Percentiles rank a stretch among this genome's conserved stretches.
Conservation (phyloP, 2,329 filamentous ascomycete genomes). For the Fusarium nurragi region DNA sequence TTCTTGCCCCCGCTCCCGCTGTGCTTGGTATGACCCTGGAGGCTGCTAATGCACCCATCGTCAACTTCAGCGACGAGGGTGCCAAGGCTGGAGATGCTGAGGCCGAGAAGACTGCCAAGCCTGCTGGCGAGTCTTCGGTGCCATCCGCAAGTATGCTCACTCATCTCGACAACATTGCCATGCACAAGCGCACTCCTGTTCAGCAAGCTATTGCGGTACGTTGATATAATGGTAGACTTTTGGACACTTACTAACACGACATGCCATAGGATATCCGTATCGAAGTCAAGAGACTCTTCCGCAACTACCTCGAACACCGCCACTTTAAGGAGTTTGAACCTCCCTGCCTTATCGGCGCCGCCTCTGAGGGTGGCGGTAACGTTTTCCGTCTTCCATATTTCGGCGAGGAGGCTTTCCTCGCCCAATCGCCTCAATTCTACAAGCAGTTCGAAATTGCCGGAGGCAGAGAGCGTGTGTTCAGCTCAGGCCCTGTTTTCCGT, state of each 20-base stretch:
- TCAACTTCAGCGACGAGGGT: slow-evolving; percentile 68
- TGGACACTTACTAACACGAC: background rate
- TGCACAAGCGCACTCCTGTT: slow-evolving; percentile 91
- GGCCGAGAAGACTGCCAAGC: slow-evolving; percentile 55
- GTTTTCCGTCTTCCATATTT: slow-evolving; percentile 95
- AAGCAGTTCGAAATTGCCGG: slow-evolving; percentile 88
- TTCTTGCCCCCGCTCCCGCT: slow-evolving; percentile 72
- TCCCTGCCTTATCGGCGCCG: slow-evolving; percentile 87
- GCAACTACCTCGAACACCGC: slow-evolving; percentile 71
- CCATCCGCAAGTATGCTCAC: slow-evolving; percentile 83
- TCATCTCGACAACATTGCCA: slow-evolving; percentile 87
- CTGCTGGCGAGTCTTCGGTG: slow-evolving; percentile 51
- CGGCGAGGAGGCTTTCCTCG: slow-evolving; percentile 80
- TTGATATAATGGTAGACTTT: background rate
- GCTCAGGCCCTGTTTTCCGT: slow-evolving; percentile 83
- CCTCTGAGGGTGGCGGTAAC: slow-evolving; percentile 91
- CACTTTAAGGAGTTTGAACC: slow-evolving; percentile 73
- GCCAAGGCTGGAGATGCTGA: slow-evolving; percentile 53
- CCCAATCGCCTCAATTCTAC: slow-evolving; percentile 85
- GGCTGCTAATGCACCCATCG: slow-evolving; percentile 63
- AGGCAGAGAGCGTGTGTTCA: slow-evolving; percentile 79
- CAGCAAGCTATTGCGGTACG: slow-evolving; percentile 79
- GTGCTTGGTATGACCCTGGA: slow-evolving; percentile 67
- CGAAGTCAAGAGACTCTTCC: slow-evolving; percentile 13
- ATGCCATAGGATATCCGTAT: slow-evolving; percentile 6